phyloP scores from a whole-genome alignment of 805 yeast genomes.

The Metschnikowia shivogae region DNA sequence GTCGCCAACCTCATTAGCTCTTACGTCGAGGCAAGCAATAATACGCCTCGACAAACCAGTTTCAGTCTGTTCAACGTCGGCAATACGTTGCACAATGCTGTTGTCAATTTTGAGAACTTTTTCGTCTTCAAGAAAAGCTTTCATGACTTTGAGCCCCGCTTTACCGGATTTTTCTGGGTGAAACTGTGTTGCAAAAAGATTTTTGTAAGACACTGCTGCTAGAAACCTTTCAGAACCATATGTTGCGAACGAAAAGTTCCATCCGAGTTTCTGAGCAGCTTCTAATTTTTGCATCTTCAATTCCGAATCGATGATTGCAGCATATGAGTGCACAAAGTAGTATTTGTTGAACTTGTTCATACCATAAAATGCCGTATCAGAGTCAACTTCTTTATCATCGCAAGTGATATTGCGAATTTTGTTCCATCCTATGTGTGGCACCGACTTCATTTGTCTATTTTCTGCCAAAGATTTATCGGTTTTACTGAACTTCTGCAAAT shows the following conservation, averaged over 20 bases:
- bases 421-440: constrained; percentile 98
- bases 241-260: constrained; percentile 69
- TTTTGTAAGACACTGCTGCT: constrained; percentile 74
- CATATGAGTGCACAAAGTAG: constrained; percentile 94
- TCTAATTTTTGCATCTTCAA: constrained; percentile 24
- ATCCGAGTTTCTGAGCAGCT: constrained; percentile 36
- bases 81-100: constrained; percentile 3
- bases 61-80: constrained; percentile 14
- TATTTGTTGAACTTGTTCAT: constrained; percentile 66
- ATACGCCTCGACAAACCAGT: constrained; percentile 81
- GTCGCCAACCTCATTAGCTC: constrained; percentile 92
- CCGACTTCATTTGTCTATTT: constrained; percentile 57
- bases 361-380: constrained; percentile 47
- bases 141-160: constrained; percentile 79
- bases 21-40: constrained; percentile 95
- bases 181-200: constrained; percentile 92
- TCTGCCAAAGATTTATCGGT: constrained; percentile 29
- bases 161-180: constrained; percentile 98
- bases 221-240: constrained; percentile 80
- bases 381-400: constrained; percentile 21
- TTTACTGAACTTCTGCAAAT: constrained; percentile 53
- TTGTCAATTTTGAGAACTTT: constrained; percentile 22
- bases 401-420: constrained; percentile 30
- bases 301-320: constrained; percentile 54
- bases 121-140: constrained; percentile 58